These are phyloP conservation scores for Fusarium siculi DNA, from an alignment of 2,329 filamentous ascomycete genomes.

Conservation along the genomic window DNA sequence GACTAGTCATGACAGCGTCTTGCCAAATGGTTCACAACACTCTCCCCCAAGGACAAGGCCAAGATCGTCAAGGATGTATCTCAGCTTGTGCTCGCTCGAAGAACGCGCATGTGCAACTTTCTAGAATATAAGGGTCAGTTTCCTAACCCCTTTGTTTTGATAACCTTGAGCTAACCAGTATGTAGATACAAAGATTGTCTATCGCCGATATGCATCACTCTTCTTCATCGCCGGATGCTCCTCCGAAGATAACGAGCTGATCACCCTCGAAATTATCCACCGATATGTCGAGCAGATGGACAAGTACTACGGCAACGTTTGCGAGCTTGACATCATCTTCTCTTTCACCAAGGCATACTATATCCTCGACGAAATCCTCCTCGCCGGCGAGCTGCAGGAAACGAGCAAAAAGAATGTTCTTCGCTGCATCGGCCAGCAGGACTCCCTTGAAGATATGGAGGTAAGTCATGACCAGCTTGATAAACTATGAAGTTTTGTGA, in stretches of 20 bases:
- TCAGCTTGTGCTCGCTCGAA: slow-evolving; percentile 92
- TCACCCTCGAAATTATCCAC: slow-evolving; percentile 98
- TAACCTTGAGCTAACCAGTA: slow-evolving; percentile 11
- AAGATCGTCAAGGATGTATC: slow-evolving; percentile 99
- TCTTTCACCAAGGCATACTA: slow-evolving; percentile 99
- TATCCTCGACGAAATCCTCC: slow-evolving; percentile 93
- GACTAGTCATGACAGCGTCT: slow-evolving; percentile 74
- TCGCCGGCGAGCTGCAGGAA: slow-evolving; percentile 97
- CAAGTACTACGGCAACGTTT: slow-evolving; percentile 99
- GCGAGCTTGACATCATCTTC: slow-evolving; percentile 99
- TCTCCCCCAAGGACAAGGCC: slow-evolving; percentile 97
- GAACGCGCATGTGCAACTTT: slow-evolving; percentile 99
- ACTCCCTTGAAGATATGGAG: slow-evolving; percentile 99
- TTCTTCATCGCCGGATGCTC: slow-evolving; percentile 99
- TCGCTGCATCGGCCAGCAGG: slow-evolving; percentile 94
- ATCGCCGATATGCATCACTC: slow-evolving; percentile 96
- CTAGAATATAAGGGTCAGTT: slow-evolving; percentile 93
- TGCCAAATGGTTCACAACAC: slow-evolving; percentile 98
- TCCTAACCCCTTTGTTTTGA: slow-evolving; percentile 13
- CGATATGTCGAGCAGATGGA: slow-evolving; percentile 99
- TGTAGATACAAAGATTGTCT: slow-evolving; percentile 96
- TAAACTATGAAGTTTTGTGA: slow-evolving; percentile 31
- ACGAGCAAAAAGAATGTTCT: slow-evolving; percentile 99
- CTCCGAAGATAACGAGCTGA: slow-evolving; percentile 97
- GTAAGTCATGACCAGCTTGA: slow-evolving; percentile 67